phyloP scores from a whole-genome alignment of 768 basidiomycete genomes.

The Rickenella mellea region DNA sequence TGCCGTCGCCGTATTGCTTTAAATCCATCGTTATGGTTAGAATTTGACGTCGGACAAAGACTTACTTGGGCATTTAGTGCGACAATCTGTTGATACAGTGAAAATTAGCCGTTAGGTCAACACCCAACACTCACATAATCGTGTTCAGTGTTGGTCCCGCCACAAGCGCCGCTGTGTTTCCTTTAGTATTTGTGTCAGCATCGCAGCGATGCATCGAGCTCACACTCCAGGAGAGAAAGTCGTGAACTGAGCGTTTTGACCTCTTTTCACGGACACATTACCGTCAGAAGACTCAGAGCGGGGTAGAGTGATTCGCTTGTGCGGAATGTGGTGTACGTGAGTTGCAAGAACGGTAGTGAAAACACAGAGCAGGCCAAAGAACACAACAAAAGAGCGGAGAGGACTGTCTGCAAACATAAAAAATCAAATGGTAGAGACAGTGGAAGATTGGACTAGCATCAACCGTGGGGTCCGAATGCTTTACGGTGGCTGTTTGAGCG shows the following conservation, averaged over 20 bases:
- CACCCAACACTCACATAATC: constrained; percentile 22
- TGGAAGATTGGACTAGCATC: too few species aligned
- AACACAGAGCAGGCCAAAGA: too few species aligned
- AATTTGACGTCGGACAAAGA: constrained; percentile 1
- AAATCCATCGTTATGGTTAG: not conserved
- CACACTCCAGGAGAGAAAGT: not conserved
- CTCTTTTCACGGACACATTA: not conserved
- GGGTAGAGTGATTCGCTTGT: not conserved
- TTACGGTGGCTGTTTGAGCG: too few species aligned
- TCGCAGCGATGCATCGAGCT: not conserved
- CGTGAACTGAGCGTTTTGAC: not conserved
- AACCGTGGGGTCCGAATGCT: too few species aligned
- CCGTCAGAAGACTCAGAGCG: not conserved
- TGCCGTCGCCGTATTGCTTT: constrained; percentile 30
- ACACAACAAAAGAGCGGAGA: too few species aligned
- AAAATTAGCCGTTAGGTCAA: not conserved
- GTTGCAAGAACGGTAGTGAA: too few species aligned
- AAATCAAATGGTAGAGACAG: too few species aligned
- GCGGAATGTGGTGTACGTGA: not conserved
- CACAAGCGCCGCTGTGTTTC: constrained; percentile 41
- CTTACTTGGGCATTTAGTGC: constrained; percentile 31
- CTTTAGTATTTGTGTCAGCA: not conserved
- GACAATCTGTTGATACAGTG: constrained; percentile 25
- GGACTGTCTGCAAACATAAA: too few species aligned
- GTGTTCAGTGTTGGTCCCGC: constrained; percentile 15